Conservation (phyloP, 306 rosid species). For the Prunus persica region Prunus_persica_NCBIv2 NC_034010.1:26250001-26250500, state of each 20-base stretch:
- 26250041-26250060: not conserved
- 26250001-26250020: constrained; percentile 11
- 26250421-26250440: not conserved
- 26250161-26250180: constrained; percentile 10
- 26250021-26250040: not conserved
- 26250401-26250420: constrained; percentile 21
- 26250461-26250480: not conserved
- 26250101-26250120: not conserved
- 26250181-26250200: not conserved
- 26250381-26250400: constrained; percentile 5
- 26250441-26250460: not conserved
- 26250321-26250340: not conserved
- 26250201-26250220: constrained; percentile 10
- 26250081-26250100: not conserved
- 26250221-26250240: not conserved
- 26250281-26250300: constrained; percentile 1
- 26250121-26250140: not conserved
- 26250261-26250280: constrained; percentile 1
- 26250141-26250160: not conserved
- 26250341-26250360: not conserved
- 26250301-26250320: not conserved
- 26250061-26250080: not conserved
- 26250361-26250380: constrained; percentile 1
- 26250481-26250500: not conserved
- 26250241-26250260: not conserved